Percentiles rank a stretch among this genome's conserved stretches.
These are phyloP conservation scores for Penicillium polonicum DNA, from an alignment of 2,329 filamentous ascomycete genomes.

Conservation along the genomic window DNA sequence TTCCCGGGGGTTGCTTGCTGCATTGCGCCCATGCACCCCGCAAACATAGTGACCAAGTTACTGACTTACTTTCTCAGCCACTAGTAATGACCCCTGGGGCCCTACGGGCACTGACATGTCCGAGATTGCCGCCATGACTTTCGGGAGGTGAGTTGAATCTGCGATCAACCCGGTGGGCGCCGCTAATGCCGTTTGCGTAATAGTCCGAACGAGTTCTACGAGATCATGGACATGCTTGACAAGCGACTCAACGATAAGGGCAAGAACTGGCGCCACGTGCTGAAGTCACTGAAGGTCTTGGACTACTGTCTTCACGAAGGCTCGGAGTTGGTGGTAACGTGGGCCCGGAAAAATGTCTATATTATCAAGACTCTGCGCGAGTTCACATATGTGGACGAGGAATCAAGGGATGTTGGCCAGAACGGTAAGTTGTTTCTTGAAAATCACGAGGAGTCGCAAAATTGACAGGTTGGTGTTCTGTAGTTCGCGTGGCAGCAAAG, in stretches of 20 bases:
- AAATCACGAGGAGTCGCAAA: not conserved
- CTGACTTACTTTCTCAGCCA: conserved; percentile 62
- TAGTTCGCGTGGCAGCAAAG: conserved; percentile 93
- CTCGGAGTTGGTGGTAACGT: conserved; percentile 93
- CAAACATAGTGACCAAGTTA: not conserved
- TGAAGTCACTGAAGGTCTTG: conserved; percentile 95
- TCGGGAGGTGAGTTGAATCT: conserved; percentile 73
- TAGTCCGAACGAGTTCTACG: conserved; percentile 95
- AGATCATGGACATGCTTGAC: conserved; percentile 99
- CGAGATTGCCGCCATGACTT: conserved; percentile 96
- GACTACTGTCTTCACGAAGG: conserved; percentile 98
- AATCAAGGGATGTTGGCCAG: conserved; percentile 90
- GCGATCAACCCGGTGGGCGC: not conserved
- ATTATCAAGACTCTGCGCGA: conserved; percentile 98
- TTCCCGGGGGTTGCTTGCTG: not conserved
- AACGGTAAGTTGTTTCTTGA: conserved; percentile 66
- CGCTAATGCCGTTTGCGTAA: conserved; percentile 14
- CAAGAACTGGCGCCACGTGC: conserved; percentile 98
- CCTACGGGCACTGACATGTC: conserved; percentile 97
- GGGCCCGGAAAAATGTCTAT: conserved; percentile 96
- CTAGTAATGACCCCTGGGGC: conserved; percentile 98
- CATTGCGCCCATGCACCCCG: conserved; percentile 3
- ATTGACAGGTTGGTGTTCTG: conserved; percentile 3
- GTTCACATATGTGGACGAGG: conserved; percentile 95
- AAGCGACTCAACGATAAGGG: conserved; percentile 98